Conservation (phyloP, 2,329 filamentous ascomycete genomes). For the Penicillium polonicum region DNA sequence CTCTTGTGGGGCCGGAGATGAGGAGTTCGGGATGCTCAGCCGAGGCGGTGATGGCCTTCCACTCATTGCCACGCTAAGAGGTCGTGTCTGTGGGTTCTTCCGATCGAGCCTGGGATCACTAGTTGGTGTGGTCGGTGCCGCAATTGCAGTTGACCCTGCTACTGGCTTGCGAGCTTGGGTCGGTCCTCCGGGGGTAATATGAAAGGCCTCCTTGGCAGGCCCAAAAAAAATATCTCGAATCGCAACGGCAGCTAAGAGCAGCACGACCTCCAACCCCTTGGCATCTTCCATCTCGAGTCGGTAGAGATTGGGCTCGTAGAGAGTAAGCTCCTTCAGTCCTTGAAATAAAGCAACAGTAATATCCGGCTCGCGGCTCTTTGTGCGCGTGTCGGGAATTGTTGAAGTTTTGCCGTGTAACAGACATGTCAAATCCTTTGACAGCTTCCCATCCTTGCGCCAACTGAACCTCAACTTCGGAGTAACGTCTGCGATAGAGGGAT, state of each 20-base stretch:
- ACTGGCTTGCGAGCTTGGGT: not conserved
- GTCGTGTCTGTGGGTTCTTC: conserved; percentile 6
- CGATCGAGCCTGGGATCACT: not conserved
- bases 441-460: conserved; percentile 84
- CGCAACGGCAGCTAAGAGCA: conserved; percentile 61
- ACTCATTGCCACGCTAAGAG: conserved; percentile 14
- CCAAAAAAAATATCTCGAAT: conserved; percentile 64
- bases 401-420: conserved; percentile 77
- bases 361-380: conserved; percentile 84
- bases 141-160: not conserved
- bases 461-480: conserved; percentile 78
- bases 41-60: conserved; percentile 9
- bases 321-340: conserved; percentile 71
- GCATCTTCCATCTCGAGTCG: conserved; percentile 90
- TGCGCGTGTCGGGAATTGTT: conserved; percentile 61
- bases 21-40: conserved; percentile 13
- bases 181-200: conserved; percentile 49
- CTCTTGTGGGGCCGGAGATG: conserved; percentile 17
- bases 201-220: conserved; percentile 73
- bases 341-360: conserved; percentile 91
- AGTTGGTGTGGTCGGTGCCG: not conserved
- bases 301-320: conserved; percentile 91
- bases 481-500: conserved; percentile 54
- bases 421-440: conserved; percentile 86
- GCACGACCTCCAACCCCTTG: conserved; percentile 84